phyloP scores from a whole-genome alignment of 495 filamentous ascomycete genomes.

The Penicillium macrosclerotiorum region DNA sequence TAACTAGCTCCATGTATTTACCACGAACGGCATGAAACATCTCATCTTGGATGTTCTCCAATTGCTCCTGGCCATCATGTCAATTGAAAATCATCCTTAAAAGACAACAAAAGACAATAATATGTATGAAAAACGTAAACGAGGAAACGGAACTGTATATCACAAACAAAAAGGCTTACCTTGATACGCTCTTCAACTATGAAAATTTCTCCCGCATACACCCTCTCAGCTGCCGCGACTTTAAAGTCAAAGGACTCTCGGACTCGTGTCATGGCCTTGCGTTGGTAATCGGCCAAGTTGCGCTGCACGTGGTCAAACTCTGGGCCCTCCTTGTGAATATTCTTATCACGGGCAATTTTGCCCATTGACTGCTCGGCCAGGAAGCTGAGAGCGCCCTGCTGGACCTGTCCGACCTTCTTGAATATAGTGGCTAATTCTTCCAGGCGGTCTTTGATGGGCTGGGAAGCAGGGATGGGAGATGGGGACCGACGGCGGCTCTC shows the following conservation, averaged over 20 bases:
- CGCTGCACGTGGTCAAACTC: conserved; percentile 36
- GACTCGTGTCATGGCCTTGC: conserved; percentile 17
- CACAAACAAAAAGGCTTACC: conserved; percentile 23
- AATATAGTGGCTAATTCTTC: conserved; percentile 42
- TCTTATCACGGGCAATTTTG: conserved; percentile 38
- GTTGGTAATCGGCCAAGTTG: conserved; percentile 19
- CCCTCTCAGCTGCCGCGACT: conserved; percentile 24
- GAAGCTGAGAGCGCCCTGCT: conserved; percentile 36
- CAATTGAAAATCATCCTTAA: too few relatives aligned
- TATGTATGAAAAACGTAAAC: too few relatives aligned
- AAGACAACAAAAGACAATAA: too few relatives aligned
- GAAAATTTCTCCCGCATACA: conserved; percentile 28
- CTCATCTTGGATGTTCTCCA: conserved; percentile 35
- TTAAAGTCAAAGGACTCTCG: conserved; percentile 29
- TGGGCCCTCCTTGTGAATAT: conserved; percentile 40
- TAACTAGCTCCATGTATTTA: conserved; percentile 41
- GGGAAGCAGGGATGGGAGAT: conserved; percentile 32
- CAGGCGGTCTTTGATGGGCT: conserved; percentile 40
- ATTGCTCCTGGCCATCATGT: conserved; percentile 28
- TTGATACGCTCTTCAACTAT: conserved; percentile 25
- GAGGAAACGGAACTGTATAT: too few relatives aligned
- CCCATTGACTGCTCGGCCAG: conserved; percentile 41
- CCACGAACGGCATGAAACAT: conserved; percentile 38
- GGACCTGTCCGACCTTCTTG: conserved; percentile 41
- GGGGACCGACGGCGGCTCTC: conserved; percentile 33